phyloP scores from a whole-genome alignment of 2,329 filamentous ascomycete species.

The Xylaria arbuscula region DNA sequence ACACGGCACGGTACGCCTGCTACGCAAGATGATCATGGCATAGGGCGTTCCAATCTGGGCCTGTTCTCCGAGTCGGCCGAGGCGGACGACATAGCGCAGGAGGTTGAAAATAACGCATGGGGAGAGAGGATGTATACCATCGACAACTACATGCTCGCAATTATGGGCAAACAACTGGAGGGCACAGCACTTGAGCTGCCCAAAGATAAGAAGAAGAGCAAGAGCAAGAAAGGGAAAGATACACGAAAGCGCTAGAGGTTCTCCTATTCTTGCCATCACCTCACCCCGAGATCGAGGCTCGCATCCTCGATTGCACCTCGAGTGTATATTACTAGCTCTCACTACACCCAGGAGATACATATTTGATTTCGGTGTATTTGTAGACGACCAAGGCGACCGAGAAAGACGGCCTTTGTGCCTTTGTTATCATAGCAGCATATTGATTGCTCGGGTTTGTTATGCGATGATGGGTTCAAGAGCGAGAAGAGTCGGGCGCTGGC shows the following conservation, averaged over 20 bases:
- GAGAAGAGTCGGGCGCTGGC: slow-evolving; percentile 21
- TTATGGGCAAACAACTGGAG: slow-evolving; percentile 72
- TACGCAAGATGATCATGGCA: slow-evolving; percentile 50
- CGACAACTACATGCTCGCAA: slow-evolving; percentile 79
- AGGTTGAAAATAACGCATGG: slow-evolving; percentile 68
- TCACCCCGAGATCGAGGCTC: background rate
- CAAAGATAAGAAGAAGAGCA: slow-evolving; percentile 72
- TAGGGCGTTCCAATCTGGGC: slow-evolving; percentile 53
- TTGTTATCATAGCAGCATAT: background rate
- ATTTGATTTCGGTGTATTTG: slow-evolving; percentile 28
- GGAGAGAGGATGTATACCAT: slow-evolving; percentile 69
- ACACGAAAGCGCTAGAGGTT: slow-evolving; percentile 60
- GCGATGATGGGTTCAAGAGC: slow-evolving; percentile 10
- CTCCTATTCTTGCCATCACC: slow-evolving; percentile 10
- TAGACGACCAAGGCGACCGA: slow-evolving; percentile 19
- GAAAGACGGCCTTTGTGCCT: background rate
- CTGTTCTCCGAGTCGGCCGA: slow-evolving; percentile 54
- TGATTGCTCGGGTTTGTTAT: slow-evolving; percentile 16
- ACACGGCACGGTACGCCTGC: slow-evolving; percentile 63
- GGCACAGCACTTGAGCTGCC: slow-evolving; percentile 71
- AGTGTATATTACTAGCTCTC: slow-evolving; percentile 27
- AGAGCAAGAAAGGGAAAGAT: slow-evolving; percentile 68
- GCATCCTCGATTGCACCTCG: background rate
- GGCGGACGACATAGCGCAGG: slow-evolving; percentile 49
- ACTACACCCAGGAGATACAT: background rate